phyloP scores from a whole-genome alignment of 306 rosid species.

The Castanospermum australe region DNA sequence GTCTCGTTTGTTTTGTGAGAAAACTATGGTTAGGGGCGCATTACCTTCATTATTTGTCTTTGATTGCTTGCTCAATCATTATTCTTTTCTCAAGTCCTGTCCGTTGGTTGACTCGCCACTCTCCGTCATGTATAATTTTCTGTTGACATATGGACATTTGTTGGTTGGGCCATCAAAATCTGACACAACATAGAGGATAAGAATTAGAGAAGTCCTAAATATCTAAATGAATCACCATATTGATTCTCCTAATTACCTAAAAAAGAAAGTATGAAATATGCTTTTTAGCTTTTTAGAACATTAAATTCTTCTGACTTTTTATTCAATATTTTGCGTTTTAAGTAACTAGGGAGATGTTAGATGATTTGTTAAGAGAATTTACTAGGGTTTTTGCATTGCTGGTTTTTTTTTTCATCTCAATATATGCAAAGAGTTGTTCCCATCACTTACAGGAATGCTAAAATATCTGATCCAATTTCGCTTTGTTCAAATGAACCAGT shows the following conservation, averaged over 20 bases:
- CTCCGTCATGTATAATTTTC: background rate
- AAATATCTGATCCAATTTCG: background rate
- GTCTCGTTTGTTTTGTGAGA: background rate
- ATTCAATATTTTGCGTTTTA: too few relatives aligned
- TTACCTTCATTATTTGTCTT: background rate
- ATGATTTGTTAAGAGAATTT: background rate
- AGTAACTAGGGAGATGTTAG: too few relatives aligned
- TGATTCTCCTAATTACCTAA: too few relatives aligned
- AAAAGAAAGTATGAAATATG: background rate
- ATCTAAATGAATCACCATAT: too few relatives aligned
- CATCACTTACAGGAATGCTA: background rate
- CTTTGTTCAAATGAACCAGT: background rate
- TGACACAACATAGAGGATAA: background rate
- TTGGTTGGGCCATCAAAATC: conserved; percentile 9
- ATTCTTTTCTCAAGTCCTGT: background rate
- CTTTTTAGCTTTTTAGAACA: too few relatives aligned
- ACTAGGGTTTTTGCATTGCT: background rate
- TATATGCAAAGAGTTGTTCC: background rate
- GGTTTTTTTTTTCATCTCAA: background rate
- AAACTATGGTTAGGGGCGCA: background rate
- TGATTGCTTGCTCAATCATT: background rate
- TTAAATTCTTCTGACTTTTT: too few relatives aligned
- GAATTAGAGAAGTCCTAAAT: background rate
- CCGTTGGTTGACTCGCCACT: background rate
- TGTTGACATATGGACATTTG: background rate